Base-by-base conservation (phyloP, 108 stramenopile genomes). In the Cyclostephanos tholiformis region DNA sequence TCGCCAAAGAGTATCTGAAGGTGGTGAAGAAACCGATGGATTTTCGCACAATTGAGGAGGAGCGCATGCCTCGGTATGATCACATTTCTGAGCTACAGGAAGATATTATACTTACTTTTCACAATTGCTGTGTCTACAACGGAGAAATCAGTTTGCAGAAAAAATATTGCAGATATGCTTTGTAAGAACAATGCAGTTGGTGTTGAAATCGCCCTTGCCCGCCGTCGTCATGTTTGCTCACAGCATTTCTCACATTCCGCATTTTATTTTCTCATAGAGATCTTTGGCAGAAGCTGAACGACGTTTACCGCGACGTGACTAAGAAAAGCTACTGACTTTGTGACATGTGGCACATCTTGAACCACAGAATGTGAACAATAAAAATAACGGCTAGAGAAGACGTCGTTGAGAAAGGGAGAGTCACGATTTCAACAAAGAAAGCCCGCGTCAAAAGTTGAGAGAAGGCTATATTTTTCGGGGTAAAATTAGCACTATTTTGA, bases 31-130 rank as follows among this genome's bases (percentile, higher is more conserved):
- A 66, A 0, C 94, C 94, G 4, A 91, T 95, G 91, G 91, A 91
- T 62, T 88, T 95, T 52, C 79, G 87, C 58, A 92, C 94, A 11
- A 95, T 95, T 17, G 82, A 77, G 57, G 86, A 89, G 67, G 88
- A 91, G 19, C 80, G 79, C 6, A 43, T 94, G 23, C 77, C 75
- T 50, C 16, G 20, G 9, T 94, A 92, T 60, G 20, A 70, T 38
- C 38, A 65, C 60, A 92, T 92, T 16, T 29, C 65, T 11, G 87
- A 92, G 60, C 67, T 95, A 23, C 89, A 91, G 65, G 58, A 88
- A 0, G 91, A 95, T 67, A 72, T 95, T 0, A 84, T 88, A 17
- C 74, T 88, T 22, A 82, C 85, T 16, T 88, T 91, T 65, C 71
- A 66, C 1, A 75, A 75, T 57, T 95, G 94, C 68, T 85, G 86